phyloP scores from a whole-genome alignment of 2,329 filamentous ascomycete genomes.

The Phaeoacremonium minimum region DNA sequence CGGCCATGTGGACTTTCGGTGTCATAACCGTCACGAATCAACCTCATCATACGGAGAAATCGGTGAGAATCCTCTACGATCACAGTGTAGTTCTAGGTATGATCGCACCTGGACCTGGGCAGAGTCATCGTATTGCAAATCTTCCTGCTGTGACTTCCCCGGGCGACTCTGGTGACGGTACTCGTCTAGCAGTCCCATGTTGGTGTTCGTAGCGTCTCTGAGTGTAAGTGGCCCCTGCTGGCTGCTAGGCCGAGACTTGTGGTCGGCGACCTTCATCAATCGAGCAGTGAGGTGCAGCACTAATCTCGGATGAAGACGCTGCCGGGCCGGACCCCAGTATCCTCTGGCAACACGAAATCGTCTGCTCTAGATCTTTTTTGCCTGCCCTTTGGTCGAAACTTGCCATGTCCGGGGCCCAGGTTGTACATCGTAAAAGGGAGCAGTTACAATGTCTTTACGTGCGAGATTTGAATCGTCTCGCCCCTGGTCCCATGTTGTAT shows the following conservation, averaged over 20 bases:
- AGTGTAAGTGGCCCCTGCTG: background rate
- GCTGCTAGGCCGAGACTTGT: background rate
- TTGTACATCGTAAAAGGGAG: too few relatives aligned
- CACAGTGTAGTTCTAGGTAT: too few relatives aligned
- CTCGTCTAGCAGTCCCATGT: background rate
- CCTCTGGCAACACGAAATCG: background rate
- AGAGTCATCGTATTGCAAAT: background rate
- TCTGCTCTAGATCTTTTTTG: background rate
- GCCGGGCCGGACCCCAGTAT: background rate
- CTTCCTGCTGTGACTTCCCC: background rate
- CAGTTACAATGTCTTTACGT: too few relatives aligned
- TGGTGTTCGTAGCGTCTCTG: background rate
- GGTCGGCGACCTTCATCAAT: background rate
- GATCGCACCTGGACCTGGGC: too few relatives aligned
- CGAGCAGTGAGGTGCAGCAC: background rate
- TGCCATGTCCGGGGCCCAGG: too few relatives aligned
- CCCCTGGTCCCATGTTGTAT: too few relatives aligned
- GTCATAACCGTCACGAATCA: too few relatives aligned
- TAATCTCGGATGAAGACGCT: background rate
- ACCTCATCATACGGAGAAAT: too few relatives aligned
- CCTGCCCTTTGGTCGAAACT: too few relatives aligned
- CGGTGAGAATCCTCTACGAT: too few relatives aligned
- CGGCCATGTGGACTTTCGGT: too few relatives aligned
- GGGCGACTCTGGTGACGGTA: background rate
- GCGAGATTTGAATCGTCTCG: too few relatives aligned